These are phyloP conservation scores for Hemileia vastatrix DNA, from an alignment of 1,284 basidiomycete genomes.

Conservation along the genomic window DNA sequence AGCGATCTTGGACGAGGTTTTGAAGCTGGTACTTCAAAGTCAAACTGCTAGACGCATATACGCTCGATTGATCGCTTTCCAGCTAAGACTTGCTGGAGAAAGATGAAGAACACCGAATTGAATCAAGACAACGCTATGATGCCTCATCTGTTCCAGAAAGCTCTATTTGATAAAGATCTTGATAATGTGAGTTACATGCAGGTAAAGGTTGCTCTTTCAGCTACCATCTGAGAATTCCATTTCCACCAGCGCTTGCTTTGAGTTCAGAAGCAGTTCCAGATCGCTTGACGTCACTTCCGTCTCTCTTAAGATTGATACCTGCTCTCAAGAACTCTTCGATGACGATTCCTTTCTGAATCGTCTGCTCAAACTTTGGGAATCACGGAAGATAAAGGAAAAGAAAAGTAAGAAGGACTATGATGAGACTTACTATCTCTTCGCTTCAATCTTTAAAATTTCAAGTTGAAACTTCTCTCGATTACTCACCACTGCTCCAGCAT, in stretches of 20 bases:
- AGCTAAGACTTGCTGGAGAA: too few species aligned
- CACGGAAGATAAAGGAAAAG: not conserved
- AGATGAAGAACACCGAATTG: too few species aligned
- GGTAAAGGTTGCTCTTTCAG: too few species aligned
- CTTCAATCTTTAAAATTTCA: not conserved
- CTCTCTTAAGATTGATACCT: not conserved
- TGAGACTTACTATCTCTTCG: too few species aligned
- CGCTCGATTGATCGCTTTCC: too few species aligned
- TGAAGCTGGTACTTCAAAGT: too few species aligned
- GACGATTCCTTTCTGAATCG: not conserved
- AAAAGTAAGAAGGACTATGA: not conserved
- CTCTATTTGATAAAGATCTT: too few species aligned
- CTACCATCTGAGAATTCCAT: slow-evolving; percentile 2
- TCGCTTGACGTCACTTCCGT: not conserved
- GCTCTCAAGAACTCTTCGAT: not conserved
- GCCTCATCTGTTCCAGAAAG: too few species aligned
- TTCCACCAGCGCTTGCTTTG: not conserved
- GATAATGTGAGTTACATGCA: too few species aligned
- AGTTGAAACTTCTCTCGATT: not conserved
- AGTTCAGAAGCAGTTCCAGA: not conserved
- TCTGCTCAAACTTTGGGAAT: not conserved
- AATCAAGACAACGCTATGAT: too few species aligned
- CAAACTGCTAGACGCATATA: too few species aligned
- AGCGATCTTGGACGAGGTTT: too few species aligned
- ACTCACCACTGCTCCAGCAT: not conserved